Conservation (phyloP, 1,139 yeast species). For the Groenewaldozyma auringiensis region DNA sequence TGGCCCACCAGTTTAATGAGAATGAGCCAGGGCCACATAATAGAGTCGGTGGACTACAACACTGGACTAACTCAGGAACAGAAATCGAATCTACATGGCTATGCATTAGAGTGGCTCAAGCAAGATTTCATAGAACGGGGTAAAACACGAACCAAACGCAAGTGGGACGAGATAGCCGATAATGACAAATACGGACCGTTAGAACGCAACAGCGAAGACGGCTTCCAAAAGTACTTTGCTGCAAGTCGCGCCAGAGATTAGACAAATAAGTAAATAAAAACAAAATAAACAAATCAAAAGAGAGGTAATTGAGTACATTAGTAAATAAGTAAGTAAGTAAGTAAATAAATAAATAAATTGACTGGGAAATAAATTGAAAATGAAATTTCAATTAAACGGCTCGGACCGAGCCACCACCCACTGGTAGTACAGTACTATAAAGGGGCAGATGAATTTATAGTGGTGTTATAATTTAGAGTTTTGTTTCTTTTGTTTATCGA, state of each 20-base stretch:
- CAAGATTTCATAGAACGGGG: conserved; percentile 44
- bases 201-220: conserved; percentile 21
- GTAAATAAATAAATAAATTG: too few relatives aligned
- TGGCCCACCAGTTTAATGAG: conserved; percentile 91
- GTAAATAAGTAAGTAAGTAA: too few relatives aligned
- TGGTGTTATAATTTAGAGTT: too few relatives aligned
- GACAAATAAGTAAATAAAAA: neutral
- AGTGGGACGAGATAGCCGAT: conserved; percentile 23
- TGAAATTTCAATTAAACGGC: too few relatives aligned
- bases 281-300: neutral
- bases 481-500: neutral
- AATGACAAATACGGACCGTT: conserved; percentile 22
- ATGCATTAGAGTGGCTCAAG: conserved; percentile 34
- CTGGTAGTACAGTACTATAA: too few relatives aligned
- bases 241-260: conserved; percentile 24
- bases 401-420: too few relatives aligned
- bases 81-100: neutral
- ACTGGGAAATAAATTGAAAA: too few relatives aligned
- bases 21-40: conserved; percentile 56
- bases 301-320: neutral
- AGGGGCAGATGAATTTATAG: too few relatives aligned
- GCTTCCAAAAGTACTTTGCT: conserved; percentile 26
- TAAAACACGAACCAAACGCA: conserved; percentile 18
- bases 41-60: conserved; percentile 17
- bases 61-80: conserved; percentile 2